These are phyloP conservation scores for Xylaria curta DNA, from an alignment of 495 filamentous ascomycete species.

Conservation along the genomic window DNA sequence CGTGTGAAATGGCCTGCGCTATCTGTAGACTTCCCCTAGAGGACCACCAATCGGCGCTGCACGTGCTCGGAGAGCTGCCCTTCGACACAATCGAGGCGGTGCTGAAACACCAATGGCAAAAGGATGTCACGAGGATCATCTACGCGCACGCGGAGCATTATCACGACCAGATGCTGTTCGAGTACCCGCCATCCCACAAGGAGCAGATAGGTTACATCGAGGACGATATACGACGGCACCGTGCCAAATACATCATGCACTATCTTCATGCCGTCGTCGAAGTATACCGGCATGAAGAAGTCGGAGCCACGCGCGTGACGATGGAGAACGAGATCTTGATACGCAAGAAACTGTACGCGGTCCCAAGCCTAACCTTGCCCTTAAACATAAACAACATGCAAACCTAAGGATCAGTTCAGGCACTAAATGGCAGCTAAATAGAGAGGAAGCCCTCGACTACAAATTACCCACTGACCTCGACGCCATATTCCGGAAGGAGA, in stretches of 20 bases:
- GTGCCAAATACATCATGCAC: constrained; percentile 27
- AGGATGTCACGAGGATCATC: constrained; percentile 34
- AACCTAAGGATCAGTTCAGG: background rate
- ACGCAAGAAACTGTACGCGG: constrained; percentile 16
- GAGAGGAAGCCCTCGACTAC: constrained; percentile 25
- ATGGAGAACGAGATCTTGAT: constrained; percentile 22
- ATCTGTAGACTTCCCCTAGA: constrained; percentile 27
- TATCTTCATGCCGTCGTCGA: constrained; percentile 28
- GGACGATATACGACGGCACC: constrained; percentile 20
- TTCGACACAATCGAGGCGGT: constrained; percentile 36
- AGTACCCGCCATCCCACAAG: background rate
- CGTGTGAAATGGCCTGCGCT: constrained; percentile 20
- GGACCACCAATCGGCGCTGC: constrained; percentile 32
- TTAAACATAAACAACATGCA: background rate
- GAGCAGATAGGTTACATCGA: constrained; percentile 16
- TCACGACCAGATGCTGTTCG: constrained; percentile 23
- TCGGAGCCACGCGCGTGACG: constrained; percentile 19
- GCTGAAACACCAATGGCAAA: constrained; percentile 40
- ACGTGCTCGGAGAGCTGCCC: constrained; percentile 34
- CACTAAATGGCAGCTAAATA: background rate
- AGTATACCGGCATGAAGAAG: constrained; percentile 6
- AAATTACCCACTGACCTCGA: constrained; percentile 20
- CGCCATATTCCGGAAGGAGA: constrained; percentile 18
- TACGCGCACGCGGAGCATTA: constrained; percentile 40
- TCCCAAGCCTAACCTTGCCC: background rate